Conservation (phyloP, 768 basidiomycete species). For the Tricholoma sp. region DNA sequence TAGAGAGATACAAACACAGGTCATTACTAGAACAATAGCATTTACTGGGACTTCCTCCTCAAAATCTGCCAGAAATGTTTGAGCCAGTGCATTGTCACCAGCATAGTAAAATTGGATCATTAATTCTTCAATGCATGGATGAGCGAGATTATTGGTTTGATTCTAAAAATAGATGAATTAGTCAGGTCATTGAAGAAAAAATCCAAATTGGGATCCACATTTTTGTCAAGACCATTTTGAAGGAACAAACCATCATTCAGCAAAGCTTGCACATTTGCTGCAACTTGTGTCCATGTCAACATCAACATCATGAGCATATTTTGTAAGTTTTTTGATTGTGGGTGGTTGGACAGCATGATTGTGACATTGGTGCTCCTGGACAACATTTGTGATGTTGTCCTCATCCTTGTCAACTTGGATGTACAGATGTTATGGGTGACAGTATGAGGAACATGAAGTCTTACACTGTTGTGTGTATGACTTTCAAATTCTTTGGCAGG, state of each 20-base stretch:
- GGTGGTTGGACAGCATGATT: not conserved
- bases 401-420: not conserved
- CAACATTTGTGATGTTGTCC: not conserved
- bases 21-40: slow-evolving; percentile 7
- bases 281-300: not conserved
- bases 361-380: not conserved
- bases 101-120: slow-evolving; percentile 8
- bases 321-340: not conserved
- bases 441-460: not conserved
- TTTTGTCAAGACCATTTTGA: not conserved
- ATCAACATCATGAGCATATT: not conserved
- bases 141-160: slow-evolving; percentile 3
- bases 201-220: not conserved
- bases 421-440: not conserved
- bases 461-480: not conserved
- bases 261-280: not conserved
- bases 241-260: not conserved
- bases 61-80: slow-evolving; percentile 6
- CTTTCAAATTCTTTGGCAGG: not conserved
- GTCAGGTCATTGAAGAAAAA: not conserved
- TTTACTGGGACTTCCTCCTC: slow-evolving; percentile 4
- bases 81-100: slow-evolving; percentile 1
- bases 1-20: slow-evolving; percentile 4
- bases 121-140: slow-evolving; percentile 6
- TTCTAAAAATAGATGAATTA: not conserved